phyloP scores from a whole-genome alignment of 176 grass and related monocot genomes.

The Eragrostis curvula region DNA sequence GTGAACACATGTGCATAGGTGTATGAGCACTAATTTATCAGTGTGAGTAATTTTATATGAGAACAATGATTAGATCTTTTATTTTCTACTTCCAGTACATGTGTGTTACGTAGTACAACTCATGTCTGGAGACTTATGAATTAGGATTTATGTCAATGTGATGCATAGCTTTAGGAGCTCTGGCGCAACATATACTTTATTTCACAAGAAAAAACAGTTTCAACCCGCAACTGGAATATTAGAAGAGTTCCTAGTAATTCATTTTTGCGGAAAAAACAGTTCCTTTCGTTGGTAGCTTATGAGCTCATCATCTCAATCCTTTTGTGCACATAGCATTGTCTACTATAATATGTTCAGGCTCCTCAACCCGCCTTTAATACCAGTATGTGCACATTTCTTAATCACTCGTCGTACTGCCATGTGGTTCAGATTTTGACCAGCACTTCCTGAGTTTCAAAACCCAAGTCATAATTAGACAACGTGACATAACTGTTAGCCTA shows the following conservation, averaged over 20 bases:
- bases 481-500: neutral
- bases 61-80: no score
- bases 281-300: neutral
- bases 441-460: neutral
- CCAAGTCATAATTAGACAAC: constrained; percentile 12
- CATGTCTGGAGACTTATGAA: neutral
- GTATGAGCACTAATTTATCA: neutral
- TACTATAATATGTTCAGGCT: neutral
- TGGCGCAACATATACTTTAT: no score
- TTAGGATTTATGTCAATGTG: no score
- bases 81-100: no score
- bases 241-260: neutral
- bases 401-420: neutral
- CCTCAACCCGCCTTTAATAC: neutral
- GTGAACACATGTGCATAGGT: constrained; percentile 12
- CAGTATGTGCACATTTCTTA: neutral
- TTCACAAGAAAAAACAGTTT: no score
- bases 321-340: neutral
- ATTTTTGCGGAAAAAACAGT: neutral
- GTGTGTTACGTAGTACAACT: neutral
- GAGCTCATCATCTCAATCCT: neutral
- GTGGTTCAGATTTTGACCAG: constrained; percentile 32
- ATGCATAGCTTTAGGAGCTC: no score
- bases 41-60: neutral
- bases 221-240: neutral